These are phyloP conservation scores for Ceratocystiopsis brevicomis DNA, from an alignment of 2,329 filamentous ascomycete species.

Conservation along the genomic window DNA sequence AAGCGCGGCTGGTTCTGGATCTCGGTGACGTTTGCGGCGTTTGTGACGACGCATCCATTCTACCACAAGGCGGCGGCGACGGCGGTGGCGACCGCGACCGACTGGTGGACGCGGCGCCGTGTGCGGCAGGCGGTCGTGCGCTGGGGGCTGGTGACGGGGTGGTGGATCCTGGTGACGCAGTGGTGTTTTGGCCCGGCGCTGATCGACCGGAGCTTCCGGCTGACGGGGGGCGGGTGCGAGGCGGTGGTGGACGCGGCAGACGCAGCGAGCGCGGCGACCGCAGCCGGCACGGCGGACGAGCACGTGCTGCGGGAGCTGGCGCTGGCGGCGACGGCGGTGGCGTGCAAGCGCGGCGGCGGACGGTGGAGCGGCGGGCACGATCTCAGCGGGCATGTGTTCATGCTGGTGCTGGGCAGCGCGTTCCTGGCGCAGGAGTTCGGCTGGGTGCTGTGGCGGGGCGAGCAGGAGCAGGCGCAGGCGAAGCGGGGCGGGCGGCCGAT, in stretches of 20 bases:
- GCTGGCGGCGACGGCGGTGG: conserved; percentile 46
- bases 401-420: conserved; percentile 68
- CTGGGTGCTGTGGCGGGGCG: conserved; percentile 30
- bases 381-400: conserved; percentile 85
- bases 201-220: conserved; percentile 75
- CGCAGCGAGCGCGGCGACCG: conserved; percentile 18
- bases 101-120: conserved; percentile 12
- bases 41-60: conserved; percentile 49
- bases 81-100: too few relatives aligned
- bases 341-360: conserved; percentile 69
- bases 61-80: conserved; percentile 14
- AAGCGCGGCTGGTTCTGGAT: conserved; percentile 93
- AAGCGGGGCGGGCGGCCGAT: conserved; percentile 4
- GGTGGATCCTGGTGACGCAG: conserved; percentile 80
- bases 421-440: conserved; percentile 65
- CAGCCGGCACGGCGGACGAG: not conserved
- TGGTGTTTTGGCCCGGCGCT: conserved; percentile 90
- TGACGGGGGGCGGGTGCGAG: conserved; percentile 74
- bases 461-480: conserved; percentile 10
- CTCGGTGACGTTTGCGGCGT: conserved; percentile 51
- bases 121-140: conserved; percentile 35
- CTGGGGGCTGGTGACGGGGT: conserved; percentile 52
- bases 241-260: conserved; percentile 27
- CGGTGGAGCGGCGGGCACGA: conserved; percentile 88
- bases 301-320: not conserved